Percentiles rank a stretch among this genome's conserved stretches.
Evolutionary conservation across 1,284 basidiomycete species (phyloP).

Genomic region (Trametes hirsuta): DNA sequence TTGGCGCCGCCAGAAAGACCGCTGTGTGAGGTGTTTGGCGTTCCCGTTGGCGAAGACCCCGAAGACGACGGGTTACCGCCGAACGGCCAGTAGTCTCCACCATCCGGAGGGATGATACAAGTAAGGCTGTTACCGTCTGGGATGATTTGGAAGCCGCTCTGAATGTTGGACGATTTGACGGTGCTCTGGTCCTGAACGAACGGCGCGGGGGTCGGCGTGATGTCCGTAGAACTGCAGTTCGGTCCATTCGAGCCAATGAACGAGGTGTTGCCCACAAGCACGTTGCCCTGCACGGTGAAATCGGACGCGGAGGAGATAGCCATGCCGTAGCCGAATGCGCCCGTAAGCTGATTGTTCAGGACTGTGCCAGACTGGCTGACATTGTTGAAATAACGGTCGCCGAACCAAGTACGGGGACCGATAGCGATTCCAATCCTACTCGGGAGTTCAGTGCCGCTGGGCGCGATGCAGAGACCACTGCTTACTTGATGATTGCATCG

Average conservation of each 20-base stretch:
- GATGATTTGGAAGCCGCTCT: slow-evolving; percentile 55
- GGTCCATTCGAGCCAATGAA: slow-evolving; percentile 76
- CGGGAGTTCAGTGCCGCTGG: slow-evolving; percentile 9
- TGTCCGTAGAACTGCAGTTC: slow-evolving; percentile 62
- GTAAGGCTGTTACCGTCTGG: slow-evolving; percentile 59
- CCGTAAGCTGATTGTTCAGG: slow-evolving; percentile 66
- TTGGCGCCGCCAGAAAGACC: slow-evolving; percentile 40
- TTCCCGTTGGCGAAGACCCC: slow-evolving; percentile 21
- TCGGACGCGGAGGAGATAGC: slow-evolving; percentile 66
- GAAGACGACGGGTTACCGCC: slow-evolving; percentile 51
- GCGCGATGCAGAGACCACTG: slow-evolving; percentile 2
- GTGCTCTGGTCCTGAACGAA: slow-evolving; percentile 60
- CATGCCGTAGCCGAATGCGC: slow-evolving; percentile 74
- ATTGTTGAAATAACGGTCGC: slow-evolving; percentile 60
- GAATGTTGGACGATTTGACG: slow-evolving; percentile 46
- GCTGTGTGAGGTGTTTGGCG: slow-evolving; percentile 6
- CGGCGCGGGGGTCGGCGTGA: slow-evolving; percentile 55
- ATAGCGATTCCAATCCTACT: slow-evolving; percentile 72
- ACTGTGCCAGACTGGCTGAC: slow-evolving; percentile 65
- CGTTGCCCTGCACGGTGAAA: slow-evolving; percentile 70
- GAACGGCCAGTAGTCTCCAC: slow-evolving; percentile 76
- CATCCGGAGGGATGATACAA: slow-evolving; percentile 66
- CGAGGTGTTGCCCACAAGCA: slow-evolving; percentile 69
- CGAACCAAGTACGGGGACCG: slow-evolving; percentile 82
- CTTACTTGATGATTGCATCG: slow-evolving; percentile 71